Conservation (phyloP, 441 rosid genomes). For the Populus hybrid region DNA sequence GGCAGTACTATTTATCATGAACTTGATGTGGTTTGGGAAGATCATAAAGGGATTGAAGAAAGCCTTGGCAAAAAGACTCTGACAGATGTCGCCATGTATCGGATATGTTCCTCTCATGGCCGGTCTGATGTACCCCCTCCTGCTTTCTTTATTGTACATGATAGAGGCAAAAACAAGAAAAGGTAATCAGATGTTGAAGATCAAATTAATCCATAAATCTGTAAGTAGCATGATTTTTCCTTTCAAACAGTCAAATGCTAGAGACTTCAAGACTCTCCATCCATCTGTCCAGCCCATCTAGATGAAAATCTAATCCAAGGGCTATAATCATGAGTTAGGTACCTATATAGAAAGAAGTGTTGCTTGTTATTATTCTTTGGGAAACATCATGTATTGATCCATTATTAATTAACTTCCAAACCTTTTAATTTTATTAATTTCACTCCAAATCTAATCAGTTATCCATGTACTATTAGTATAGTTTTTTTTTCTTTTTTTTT, state of each 20-base stretch:
- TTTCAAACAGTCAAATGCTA: not conserved
- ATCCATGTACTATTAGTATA: too few relatives aligned
- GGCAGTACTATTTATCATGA: constrained; percentile 27
- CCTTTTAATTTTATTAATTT: not conserved
- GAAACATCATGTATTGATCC: not conserved
- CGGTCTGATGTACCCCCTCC: not conserved
- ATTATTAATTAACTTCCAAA: not conserved
- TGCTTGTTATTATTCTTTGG: not conserved
- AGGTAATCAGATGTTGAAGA: constrained; percentile 2
- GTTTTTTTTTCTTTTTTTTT: too few relatives aligned
- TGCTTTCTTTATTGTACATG: not conserved
- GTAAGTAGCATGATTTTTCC: not conserved
- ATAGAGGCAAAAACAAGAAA: not conserved
- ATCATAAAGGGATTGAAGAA: constrained; percentile 45
- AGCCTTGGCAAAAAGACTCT: constrained; percentile 36
- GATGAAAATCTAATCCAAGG: not conserved
- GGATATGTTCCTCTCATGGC: not conserved
- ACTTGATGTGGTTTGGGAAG: constrained; percentile 44
- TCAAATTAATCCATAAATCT: constrained; percentile 8
- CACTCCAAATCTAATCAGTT: not conserved
- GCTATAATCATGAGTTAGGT: not conserved
- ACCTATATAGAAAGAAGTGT: not conserved
- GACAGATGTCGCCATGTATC: constrained; percentile 4
- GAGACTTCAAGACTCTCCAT: not conserved
- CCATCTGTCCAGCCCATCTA: not conserved